Evolutionary conservation across 805 yeast genomes (phyloP).

Genomic region (Cyberlindnera bimundalis): DNA sequence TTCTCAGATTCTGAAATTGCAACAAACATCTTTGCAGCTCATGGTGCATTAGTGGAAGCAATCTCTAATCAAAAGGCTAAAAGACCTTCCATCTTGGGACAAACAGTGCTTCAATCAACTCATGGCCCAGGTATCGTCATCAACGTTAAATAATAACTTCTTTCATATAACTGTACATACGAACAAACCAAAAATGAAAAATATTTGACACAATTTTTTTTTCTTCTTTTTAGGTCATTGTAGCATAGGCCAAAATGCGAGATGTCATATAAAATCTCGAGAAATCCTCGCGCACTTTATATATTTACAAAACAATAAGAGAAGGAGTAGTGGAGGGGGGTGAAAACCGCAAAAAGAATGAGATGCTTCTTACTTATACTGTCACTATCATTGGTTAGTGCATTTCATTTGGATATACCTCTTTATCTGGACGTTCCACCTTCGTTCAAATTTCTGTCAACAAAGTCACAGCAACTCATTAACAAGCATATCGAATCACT

Average conservation of each 20-base stretch:
- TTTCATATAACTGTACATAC: no score
- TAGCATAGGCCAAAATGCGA: no score
- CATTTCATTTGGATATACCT: slow-evolving; percentile 12
- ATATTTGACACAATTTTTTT: no score
- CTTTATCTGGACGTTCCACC: slow-evolving; percentile 12
- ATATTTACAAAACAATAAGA: no score
- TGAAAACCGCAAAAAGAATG: no score
- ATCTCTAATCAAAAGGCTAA: slow-evolving; percentile 56
- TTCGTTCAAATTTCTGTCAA: slow-evolving; percentile 7
- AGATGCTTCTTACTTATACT: neutral
- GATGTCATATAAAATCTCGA: no score
- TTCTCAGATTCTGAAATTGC: slow-evolving; percentile 76
- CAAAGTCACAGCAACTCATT: slow-evolving; percentile 8
- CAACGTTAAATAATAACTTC: slow-evolving; percentile 34
- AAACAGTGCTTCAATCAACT: slow-evolving; percentile 63
- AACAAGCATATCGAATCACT: slow-evolving; percentile 3
- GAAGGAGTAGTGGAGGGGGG: no score
- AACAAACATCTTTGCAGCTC: slow-evolving; percentile 64
- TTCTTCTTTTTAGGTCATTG: no score
- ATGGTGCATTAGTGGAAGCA: slow-evolving; percentile 54
- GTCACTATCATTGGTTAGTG: neutral
- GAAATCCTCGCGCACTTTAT: no score
- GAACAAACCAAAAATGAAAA: neutral
- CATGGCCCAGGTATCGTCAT: slow-evolving; percentile 80
- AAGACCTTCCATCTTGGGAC: slow-evolving; percentile 68